Evolutionary conservation across 306 rosid genomes (phyloP), one percentile per base, ranked within the genome.

Genomic region (Abrus precatorius): DNA sequence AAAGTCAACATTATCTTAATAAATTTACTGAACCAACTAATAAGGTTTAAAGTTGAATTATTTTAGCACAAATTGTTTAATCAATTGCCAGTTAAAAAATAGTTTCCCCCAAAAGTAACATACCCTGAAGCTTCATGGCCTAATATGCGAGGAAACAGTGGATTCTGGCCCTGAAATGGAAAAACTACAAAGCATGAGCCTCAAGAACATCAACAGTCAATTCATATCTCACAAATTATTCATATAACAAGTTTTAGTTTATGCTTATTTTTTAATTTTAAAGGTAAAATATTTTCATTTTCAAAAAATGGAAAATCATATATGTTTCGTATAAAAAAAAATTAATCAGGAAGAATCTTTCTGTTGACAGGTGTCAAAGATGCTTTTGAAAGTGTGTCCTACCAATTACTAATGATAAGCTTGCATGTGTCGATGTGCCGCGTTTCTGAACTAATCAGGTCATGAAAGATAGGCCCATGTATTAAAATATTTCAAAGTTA

Each of bases 81-180:
- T 20, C 1, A 44, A 5, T 44, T 43, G 27, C 44, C 72, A 27
- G 0, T 67, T 9, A 48, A 67, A 30, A 30, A 69, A 30, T 32
- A 13, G 6, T 28, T 12, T 69, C 12, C 11, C 11, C 34, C 47
- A 11, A 63, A 40, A 9, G 50, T 6, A 49, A 53, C 83, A 29
- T 85, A 89, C 97, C 93, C 97, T 60, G 88, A 87, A 33, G 93
- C 92, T 65, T 91, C 93, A 61, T 91, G 97, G 36, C 97, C 93
- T 9, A 85, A 82, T 56, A 91, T 91, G 36, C 92, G 93, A 52
- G 97, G 97, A 64, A 91, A 91, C 52, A 89, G 3, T 0, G 92
- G 97, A 28, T 77, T 77, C 68, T 89, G 92, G 5, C 87, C 92
- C 93, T 91, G 86, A 7, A 74, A 74, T 47, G 40, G 9, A 13